These are phyloP conservation scores for Eucalyptus leucophloia DNA, from an alignment of 345 rosid genomes.

Conservation along the genomic window DNA sequence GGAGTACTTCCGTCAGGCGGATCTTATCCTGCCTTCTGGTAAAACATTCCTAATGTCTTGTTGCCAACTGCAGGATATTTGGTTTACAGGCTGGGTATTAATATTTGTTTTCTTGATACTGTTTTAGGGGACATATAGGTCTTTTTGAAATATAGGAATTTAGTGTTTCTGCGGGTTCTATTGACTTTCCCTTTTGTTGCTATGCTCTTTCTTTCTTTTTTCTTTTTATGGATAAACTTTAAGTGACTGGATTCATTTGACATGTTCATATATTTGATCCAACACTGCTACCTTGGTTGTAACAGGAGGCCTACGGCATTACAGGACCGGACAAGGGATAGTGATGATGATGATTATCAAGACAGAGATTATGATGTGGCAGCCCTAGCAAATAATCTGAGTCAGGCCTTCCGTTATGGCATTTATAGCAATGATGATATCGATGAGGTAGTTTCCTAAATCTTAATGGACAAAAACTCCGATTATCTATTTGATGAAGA, in stretches of 20 bases:
- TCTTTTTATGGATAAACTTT: neutral
- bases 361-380: slow-evolving; percentile 97
- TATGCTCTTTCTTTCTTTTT: neutral
- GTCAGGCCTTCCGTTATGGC: slow-evolving; percentile 88
- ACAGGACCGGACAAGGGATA: slow-evolving; percentile 75
- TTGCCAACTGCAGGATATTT: neutral
- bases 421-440: slow-evolving; percentile 67
- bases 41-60: neutral
- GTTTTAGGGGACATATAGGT: neutral
- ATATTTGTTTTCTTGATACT: neutral
- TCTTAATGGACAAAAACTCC: neutral
- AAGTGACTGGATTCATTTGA: neutral
- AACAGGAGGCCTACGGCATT: slow-evolving; percentile 84
- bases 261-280: neutral
- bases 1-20: neutral
- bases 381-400: slow-evolving; percentile 81
- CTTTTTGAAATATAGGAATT: neutral
- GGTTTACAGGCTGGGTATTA: neutral
- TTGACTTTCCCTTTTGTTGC: neutral
- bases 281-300: neutral
- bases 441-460: slow-evolving; percentile 47
- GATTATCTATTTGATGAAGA: neutral
- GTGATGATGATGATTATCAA: slow-evolving; percentile 90
- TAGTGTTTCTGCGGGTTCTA: neutral
- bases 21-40: neutral